Percentiles rank a stretch among this genome's conserved stretches.
phyloP scores from a whole-genome alignment of 768 basidiomycete genomes.

The Pleurotus cornucopiae region DNA sequence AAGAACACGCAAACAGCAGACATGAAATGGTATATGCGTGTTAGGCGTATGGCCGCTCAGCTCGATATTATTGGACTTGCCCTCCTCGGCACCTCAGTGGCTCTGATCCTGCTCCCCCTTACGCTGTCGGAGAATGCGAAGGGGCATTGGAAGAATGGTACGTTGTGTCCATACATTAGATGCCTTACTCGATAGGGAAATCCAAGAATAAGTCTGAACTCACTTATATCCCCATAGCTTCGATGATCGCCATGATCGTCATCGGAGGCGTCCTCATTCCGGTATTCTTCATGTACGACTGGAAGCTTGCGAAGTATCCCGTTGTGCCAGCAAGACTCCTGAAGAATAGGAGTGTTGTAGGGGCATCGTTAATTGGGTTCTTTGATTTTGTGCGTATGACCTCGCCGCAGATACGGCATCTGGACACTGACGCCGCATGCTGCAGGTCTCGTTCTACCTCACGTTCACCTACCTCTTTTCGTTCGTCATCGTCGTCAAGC shows the following conservation, averaged over 20 bases:
- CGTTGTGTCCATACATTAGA: slow-evolving; percentile 13
- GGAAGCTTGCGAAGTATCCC: slow-evolving; percentile 49
- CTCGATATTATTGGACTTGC: slow-evolving; percentile 50
- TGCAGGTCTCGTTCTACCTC: slow-evolving; percentile 59
- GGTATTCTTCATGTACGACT: slow-evolving; percentile 41
- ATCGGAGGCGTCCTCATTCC: slow-evolving; percentile 41
- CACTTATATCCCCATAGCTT: slow-evolving; percentile 27
- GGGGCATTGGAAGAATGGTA: slow-evolving; percentile 43
- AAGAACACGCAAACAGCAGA: not conserved
- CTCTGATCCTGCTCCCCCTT: slow-evolving; percentile 53
- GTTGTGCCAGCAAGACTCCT: slow-evolving; percentile 60
- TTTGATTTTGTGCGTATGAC: slow-evolving; percentile 49
- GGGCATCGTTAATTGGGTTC: slow-evolving; percentile 57
- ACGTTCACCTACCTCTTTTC: slow-evolving; percentile 74
- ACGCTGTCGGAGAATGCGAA: slow-evolving; percentile 39
- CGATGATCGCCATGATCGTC: slow-evolving; percentile 48
- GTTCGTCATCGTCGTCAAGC: slow-evolving; percentile 51
- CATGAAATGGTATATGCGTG: slow-evolving; percentile 14
- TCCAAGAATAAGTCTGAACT: not conserved
- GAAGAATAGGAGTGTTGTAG: slow-evolving; percentile 52
- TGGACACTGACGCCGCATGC: slow-evolving; percentile 4
- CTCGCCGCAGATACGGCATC: not conserved
- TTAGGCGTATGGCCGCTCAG: slow-evolving; percentile 22
- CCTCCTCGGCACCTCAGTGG: slow-evolving; percentile 43
- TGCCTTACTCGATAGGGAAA: not conserved